A percentile compares a stretch with the other conserved stretches of the same genome.
phyloP scores from a whole-genome alignment of 495 filamentous ascomycete genomes.

The Saxophila tyrrhenica region DNA sequence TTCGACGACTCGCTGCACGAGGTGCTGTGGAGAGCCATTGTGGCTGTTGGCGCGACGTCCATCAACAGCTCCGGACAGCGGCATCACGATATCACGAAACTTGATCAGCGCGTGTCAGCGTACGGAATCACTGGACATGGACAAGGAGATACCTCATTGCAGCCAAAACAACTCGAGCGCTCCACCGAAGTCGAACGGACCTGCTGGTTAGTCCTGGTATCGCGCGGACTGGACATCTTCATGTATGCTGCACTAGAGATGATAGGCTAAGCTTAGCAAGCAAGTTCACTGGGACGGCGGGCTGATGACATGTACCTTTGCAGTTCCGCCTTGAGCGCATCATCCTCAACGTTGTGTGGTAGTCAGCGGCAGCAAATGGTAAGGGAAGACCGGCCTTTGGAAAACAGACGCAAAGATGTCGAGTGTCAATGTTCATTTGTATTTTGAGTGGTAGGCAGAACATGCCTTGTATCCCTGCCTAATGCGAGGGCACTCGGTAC shows the following conservation, averaged over 20 bases:
- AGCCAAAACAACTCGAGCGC: no score
- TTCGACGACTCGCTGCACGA: neutral
- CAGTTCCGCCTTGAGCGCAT: neutral
- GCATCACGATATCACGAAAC: no score
- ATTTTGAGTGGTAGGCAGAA: constrained; percentile 11
- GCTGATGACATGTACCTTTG: neutral
- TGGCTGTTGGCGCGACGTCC: neutral
- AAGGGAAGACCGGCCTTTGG: neutral
- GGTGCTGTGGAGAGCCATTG: neutral
- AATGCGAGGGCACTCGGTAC: constrained; percentile 7
- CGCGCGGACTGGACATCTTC: neutral
- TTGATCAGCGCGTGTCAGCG: no score
- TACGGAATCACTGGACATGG: no score
- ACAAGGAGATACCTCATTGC: no score
- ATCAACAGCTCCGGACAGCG: neutral
- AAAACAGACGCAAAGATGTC: constrained; percentile 4
- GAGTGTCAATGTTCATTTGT: neutral
- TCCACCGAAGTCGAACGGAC: no score
- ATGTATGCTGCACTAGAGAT: neutral
- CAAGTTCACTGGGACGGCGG: neutral
- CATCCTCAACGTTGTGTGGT: no score
- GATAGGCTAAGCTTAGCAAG: neutral
- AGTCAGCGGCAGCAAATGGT: neutral
- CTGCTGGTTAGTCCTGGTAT: no score
- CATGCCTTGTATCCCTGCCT: constrained; percentile 10